phyloP scores from a whole-genome alignment of 1,284 basidiomycete species.

The Leccinum subspadiceum region DNA sequence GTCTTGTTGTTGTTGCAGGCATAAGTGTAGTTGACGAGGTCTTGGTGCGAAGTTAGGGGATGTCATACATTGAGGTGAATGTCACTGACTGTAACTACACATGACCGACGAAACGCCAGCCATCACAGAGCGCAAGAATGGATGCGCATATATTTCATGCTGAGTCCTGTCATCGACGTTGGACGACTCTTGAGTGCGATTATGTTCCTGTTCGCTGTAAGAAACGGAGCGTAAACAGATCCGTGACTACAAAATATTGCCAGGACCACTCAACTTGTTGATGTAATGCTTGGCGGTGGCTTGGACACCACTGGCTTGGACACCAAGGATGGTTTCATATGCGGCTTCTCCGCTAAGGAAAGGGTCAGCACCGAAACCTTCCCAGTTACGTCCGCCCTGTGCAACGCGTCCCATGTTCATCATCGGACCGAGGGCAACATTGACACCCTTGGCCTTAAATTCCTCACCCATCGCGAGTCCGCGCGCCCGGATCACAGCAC shows the following conservation, averaged over 20 bases:
- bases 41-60: slow-evolving; percentile 15
- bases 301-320: slow-evolving; percentile 66
- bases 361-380: slow-evolving; percentile 65
- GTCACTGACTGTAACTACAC: slow-evolving; percentile 64
- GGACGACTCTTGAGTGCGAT: slow-evolving; percentile 38
- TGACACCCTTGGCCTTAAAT: slow-evolving; percentile 70
- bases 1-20: slow-evolving; percentile 55
- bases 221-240: slow-evolving; percentile 24
- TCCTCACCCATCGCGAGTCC: slow-evolving; percentile 74
- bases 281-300: slow-evolving; percentile 67
- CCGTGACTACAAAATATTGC: background rate
- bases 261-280: slow-evolving; percentile 45
- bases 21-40: slow-evolving; percentile 47
- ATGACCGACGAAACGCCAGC: slow-evolving; percentile 70
- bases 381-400: slow-evolving; percentile 70
- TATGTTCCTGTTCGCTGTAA: slow-evolving; percentile 43
- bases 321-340: slow-evolving; percentile 56
- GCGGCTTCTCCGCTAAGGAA: slow-evolving; percentile 66
- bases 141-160: slow-evolving; percentile 60
- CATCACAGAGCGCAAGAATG: slow-evolving; percentile 45
- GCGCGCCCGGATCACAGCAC: slow-evolving; percentile 52
- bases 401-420: slow-evolving; percentile 49
- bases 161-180: slow-evolving; percentile 67
- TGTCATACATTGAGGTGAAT: background rate
- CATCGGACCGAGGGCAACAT: slow-evolving; percentile 60